These are phyloP conservation scores for Tetracladium maxilliforme DNA, from an alignment of 2,329 filamentous ascomycete species.

Conservation along the genomic window DNA sequence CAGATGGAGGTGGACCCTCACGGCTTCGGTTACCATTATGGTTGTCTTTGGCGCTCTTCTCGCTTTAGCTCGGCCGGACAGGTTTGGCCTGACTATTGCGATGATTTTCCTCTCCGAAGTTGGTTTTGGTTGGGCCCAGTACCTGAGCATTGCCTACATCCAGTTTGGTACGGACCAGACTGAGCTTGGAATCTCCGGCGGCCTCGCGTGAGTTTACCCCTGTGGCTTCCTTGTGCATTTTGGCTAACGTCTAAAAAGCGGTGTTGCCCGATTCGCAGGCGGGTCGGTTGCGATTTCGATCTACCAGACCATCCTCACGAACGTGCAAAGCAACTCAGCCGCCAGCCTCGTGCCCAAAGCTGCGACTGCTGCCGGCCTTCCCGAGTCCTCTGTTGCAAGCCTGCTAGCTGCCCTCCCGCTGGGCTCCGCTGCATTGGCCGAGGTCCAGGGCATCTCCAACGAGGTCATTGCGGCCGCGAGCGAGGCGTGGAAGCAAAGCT, in stretches of 20 bases:
- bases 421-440: neutral
- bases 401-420: slow-evolving; percentile 14
- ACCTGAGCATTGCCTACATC: slow-evolving; percentile 29
- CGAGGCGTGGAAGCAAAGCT: slow-evolving; percentile 15
- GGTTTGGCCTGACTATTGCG: slow-evolving; percentile 28
- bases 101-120: slow-evolving; percentile 28
- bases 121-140: slow-evolving; percentile 30
- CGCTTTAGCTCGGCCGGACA: slow-evolving; percentile 23
- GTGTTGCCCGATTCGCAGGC: slow-evolving; percentile 21
- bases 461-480: slow-evolving; percentile 12
- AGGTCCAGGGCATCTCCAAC: slow-evolving; percentile 1
- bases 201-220: slow-evolving; percentile 17
- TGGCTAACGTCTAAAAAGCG: no score
- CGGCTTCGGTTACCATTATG: slow-evolving; percentile 26
- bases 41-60: slow-evolving; percentile 28
- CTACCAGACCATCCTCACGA: slow-evolving; percentile 25
- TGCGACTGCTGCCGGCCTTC: slow-evolving; percentile 17
- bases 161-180: slow-evolving; percentile 33
- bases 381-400: slow-evolving; percentile 12
- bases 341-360: slow-evolving; percentile 17
- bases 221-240: slow-evolving; percentile 8
- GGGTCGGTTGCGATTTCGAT: slow-evolving; percentile 23
- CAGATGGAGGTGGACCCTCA: slow-evolving; percentile 30
- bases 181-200: slow-evolving; percentile 27
- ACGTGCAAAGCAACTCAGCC: slow-evolving; percentile 15